These are phyloP conservation scores for Effrenium voratum DNA, from an alignment of 73 alveolate genomes.

Conservation along the genomic window DNA sequence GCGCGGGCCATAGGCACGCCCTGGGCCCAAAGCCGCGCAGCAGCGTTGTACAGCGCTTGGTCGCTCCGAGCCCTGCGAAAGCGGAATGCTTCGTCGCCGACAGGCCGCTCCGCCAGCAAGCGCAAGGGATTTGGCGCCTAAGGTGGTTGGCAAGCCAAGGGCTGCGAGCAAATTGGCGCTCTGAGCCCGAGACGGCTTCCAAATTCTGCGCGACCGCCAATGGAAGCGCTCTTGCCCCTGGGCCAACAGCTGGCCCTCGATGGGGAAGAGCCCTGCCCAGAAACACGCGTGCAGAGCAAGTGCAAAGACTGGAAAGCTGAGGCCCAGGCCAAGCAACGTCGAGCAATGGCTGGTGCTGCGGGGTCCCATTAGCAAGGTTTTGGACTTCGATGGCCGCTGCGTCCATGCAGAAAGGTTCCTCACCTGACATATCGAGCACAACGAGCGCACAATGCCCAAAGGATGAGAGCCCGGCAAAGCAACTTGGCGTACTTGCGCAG, in stretches of 20 bases:
- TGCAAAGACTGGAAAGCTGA: not conserved
- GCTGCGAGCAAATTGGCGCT: too few species aligned
- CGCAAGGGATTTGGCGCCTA: conserved; percentile 12
- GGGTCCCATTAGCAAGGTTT: not conserved
- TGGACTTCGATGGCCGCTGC: not conserved
- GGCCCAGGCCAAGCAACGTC: not conserved
- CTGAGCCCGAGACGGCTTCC: conserved; percentile 12
- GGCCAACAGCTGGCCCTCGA: conserved; percentile 19
- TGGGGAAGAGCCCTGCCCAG: not conserved
- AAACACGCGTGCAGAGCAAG: not conserved
- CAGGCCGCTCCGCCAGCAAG: not conserved
- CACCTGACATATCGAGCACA: not conserved
- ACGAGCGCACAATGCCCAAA: not conserved
- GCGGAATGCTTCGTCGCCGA: not conserved
- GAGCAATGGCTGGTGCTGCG: not conserved
- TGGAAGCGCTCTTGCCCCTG: not conserved
- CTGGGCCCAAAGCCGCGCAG: not conserved
- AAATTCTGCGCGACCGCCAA: not conserved
- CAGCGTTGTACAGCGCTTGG: conserved; percentile 7
- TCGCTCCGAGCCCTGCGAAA: not conserved
- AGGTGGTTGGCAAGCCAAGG: not conserved
- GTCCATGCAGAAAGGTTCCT: not conserved
- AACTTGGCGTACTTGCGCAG: not conserved
- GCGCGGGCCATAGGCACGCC: not conserved
- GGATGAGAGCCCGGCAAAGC: not conserved